Evolutionary conservation across 495 filamentous ascomycete species (phyloP).

Genomic region (Cryomyces minteri): DNA sequence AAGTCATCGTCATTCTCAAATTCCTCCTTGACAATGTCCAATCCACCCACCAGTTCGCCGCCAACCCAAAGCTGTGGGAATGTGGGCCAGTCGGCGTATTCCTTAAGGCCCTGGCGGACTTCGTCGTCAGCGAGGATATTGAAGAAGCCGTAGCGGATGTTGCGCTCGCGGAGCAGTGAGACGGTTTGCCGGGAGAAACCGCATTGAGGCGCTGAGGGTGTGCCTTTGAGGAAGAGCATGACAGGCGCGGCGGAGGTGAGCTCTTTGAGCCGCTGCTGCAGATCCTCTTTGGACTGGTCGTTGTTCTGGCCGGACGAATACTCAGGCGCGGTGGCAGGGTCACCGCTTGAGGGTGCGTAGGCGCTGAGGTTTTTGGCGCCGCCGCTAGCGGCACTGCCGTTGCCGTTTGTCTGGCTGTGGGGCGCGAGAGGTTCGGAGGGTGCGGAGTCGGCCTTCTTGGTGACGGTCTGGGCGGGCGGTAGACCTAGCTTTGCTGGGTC

Average conservation of each 20-base stretch:
- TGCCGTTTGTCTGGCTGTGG: conserved; percentile 10
- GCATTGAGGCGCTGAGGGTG: conserved; percentile 79
- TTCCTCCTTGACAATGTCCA: conserved; percentile 80
- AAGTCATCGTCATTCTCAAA: conserved; percentile 52
- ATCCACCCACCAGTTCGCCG: conserved; percentile 72
- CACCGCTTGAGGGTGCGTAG: conserved; percentile 27
- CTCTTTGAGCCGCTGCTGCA: conserved; percentile 54
- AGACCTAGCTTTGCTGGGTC: conserved; percentile 23
- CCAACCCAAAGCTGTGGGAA: conserved; percentile 79
- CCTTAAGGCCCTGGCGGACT: conserved; percentile 87
- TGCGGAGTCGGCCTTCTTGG: conserved; percentile 5
- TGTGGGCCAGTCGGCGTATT: conserved; percentile 91
- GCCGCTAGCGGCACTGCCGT: conserved; percentile 10
- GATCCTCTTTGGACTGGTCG: conserved; percentile 44
- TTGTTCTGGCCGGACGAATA: conserved; percentile 30
- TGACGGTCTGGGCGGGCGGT: conserved; percentile 32
- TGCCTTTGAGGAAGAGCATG: conserved; percentile 95
- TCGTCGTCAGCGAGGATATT: conserved; percentile 97
- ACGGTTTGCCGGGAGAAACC: conserved; percentile 88
- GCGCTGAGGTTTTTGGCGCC: conserved; percentile 17
- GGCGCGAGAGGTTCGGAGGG: conserved; percentile 1
- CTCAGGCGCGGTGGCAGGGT: conserved; percentile 29
- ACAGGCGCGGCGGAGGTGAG: conserved; percentile 89
- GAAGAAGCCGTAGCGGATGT: conserved; percentile 95
- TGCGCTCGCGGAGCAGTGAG: conserved; percentile 62